Evolutionary conservation across 2,329 filamentous ascomycete species (phyloP).

Genomic region (Emergomyces orientalis): DNA sequence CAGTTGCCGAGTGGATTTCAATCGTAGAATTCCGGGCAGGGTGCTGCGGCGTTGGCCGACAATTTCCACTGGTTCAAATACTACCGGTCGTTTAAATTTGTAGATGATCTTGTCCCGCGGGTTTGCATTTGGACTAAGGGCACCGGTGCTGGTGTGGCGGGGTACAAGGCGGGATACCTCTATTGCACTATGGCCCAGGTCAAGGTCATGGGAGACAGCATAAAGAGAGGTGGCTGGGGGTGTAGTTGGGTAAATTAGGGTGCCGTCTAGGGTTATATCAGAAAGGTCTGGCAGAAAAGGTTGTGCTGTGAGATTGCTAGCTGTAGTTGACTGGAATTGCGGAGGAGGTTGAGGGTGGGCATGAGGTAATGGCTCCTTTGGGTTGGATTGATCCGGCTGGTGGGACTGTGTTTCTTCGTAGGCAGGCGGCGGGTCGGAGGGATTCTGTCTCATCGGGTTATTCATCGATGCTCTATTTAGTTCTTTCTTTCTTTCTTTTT

Average conservation of each 20-base stretch:
- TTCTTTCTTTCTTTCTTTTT: not conserved
- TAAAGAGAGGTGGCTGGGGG: slow-evolving; percentile 13
- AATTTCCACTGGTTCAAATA: slow-evolving; percentile 14
- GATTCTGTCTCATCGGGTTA: not conserved
- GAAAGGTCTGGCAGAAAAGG: slow-evolving; percentile 4
- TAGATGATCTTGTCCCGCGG: slow-evolving; percentile 14
- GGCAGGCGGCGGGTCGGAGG: not conserved
- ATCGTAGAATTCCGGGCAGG: slow-evolving; percentile 9
- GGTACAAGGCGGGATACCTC: slow-evolving; percentile 13
- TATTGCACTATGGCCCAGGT: slow-evolving; percentile 12
- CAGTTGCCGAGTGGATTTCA: slow-evolving; percentile 10
- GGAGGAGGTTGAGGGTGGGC: not conserved
- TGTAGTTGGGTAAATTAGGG: slow-evolving; percentile 12
- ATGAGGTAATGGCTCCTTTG: not conserved
- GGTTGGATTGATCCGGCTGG: not conserved
- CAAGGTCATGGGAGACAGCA: slow-evolving; percentile 13
- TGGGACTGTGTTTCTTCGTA: not conserved
- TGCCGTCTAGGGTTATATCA: slow-evolving; percentile 14
- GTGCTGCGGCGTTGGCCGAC: slow-evolving; percentile 14
- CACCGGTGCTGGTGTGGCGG: not conserved
- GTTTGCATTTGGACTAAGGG: not conserved
- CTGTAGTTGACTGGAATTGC: not conserved
- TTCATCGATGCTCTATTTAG: not conserved
- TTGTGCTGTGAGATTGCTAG: not conserved
- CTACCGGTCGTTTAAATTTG: slow-evolving; percentile 11